Percentiles rank a stretch among this genome's conserved stretches.
phyloP scores from a whole-genome alignment of 345 rosid species.

The Aquilaria malaccensis region DNA sequence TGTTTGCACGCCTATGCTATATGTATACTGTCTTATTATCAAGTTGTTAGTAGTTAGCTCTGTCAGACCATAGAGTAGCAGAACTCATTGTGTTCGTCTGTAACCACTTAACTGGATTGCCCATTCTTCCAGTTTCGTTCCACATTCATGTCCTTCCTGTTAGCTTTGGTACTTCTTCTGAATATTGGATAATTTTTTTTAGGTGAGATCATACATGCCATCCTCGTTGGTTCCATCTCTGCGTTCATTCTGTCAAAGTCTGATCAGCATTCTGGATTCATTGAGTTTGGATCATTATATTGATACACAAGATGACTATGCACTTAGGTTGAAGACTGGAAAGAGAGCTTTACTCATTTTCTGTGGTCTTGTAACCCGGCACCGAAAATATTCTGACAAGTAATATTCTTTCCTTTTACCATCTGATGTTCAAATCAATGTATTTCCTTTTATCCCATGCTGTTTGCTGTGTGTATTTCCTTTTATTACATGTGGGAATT shows the following conservation, averaged over 20 bases:
- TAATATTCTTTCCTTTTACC: slow-evolving; percentile 20
- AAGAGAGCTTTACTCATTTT: slow-evolving; percentile 79
- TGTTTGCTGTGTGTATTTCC: background rate
- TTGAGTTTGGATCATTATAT: slow-evolving; percentile 44
- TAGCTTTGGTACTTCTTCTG: slow-evolving; percentile 21
- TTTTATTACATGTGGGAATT: background rate
- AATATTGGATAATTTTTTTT: slow-evolving; percentile 22
- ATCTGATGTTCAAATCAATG: slow-evolving; percentile 1
- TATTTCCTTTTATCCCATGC: background rate
- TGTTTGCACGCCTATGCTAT: background rate
- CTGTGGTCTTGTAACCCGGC: slow-evolving; percentile 62
- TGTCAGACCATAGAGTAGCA: background rate
- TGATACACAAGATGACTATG: slow-evolving; percentile 32
- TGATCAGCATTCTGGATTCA: slow-evolving; percentile 54
- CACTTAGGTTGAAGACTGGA: slow-evolving; percentile 55
- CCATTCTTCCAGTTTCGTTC: slow-evolving; percentile 6
- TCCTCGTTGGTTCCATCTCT: slow-evolving; percentile 53
- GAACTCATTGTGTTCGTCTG: background rate
- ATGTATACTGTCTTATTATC: background rate
- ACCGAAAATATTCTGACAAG: slow-evolving; percentile 80
- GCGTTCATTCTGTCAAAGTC: slow-evolving; percentile 45
- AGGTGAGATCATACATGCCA: slow-evolving; percentile 86
- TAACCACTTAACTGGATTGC: slow-evolving; percentile 2
- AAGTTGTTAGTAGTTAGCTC: background rate
- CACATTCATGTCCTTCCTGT: slow-evolving; percentile 14